Conservation (phyloP, 78 protist genomes). For the Ministeria vibrans region DNA sequence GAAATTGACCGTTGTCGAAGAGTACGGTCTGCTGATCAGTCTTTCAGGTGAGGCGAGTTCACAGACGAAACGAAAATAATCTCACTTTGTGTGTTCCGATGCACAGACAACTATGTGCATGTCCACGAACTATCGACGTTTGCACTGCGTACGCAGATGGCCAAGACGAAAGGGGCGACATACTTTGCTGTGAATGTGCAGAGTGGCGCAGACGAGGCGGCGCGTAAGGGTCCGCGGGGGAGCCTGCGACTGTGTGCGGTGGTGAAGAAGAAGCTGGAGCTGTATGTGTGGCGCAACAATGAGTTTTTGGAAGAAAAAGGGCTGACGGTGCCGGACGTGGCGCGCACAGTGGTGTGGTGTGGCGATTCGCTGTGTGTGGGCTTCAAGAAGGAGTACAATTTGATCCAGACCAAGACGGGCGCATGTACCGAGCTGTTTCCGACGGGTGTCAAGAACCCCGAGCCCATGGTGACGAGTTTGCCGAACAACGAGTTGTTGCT, state of each 20-base stretch:
- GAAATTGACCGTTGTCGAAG: not conserved
- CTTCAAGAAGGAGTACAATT: not conserved
- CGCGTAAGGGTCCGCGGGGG: not conserved
- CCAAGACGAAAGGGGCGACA: not conserved
- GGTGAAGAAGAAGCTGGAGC: not conserved
- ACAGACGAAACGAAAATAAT: not conserved
- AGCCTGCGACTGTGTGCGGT: not conserved
- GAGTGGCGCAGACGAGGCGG: not conserved
- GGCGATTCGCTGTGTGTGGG: not conserved
- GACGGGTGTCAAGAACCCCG: not conserved
- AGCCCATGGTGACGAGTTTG: not conserved
- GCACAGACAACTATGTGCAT: not conserved
- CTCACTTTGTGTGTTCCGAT: not conserved
- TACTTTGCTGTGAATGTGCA: not conserved
- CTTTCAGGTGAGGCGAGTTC: not conserved
- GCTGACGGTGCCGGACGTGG: not conserved
- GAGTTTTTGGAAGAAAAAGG: not conserved
- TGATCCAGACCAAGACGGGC: not conserved
- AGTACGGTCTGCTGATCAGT: not conserved
- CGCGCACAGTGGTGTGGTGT: not conserved
- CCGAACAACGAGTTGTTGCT: not conserved
- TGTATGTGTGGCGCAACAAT: not conserved
- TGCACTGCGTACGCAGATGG: not conserved
- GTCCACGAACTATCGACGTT: not conserved
- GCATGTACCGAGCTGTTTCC: slow-evolving; percentile 1